phyloP scores from a whole-genome alignment of 2,329 filamentous ascomycete species.

The Neoscytalidium dimidiatum region DNA sequence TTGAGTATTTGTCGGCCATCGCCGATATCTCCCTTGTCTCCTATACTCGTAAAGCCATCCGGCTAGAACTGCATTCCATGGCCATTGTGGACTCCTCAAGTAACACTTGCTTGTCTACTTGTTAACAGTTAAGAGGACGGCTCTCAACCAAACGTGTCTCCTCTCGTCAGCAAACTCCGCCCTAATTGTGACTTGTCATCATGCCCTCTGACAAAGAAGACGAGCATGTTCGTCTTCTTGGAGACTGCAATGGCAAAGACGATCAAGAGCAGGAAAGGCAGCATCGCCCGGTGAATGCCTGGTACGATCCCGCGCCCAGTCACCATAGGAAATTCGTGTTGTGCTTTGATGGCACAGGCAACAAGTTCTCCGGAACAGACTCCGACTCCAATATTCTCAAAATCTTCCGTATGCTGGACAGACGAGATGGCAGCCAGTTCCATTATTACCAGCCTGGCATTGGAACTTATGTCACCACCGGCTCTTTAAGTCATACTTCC shows the following conservation, averaged over 20 bases:
- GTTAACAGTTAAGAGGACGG: background rate
- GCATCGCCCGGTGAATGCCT: background rate
- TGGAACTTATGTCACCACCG: constrained; percentile 69
- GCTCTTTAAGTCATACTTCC: constrained; percentile 60
- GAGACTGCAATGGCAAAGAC: background rate
- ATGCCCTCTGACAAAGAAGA: constrained; percentile 2
- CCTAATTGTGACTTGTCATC: background rate
- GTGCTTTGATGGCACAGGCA: constrained; percentile 30
- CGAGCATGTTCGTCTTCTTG: background rate
- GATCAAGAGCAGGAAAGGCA: background rate
- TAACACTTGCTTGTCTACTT: too few species aligned
- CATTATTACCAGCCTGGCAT: constrained; percentile 54
- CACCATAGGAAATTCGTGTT: constrained; percentile 60
- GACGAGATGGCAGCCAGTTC: constrained; percentile 22
- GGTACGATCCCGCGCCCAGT: background rate
- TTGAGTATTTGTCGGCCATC: background rate
- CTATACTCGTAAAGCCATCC: too few species aligned
- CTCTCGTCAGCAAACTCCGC: too few species aligned
- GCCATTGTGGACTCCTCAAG: too few species aligned
- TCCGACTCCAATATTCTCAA: constrained; percentile 28
- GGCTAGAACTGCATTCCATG: too few species aligned
- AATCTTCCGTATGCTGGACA: constrained; percentile 25
- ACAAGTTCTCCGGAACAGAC: constrained; percentile 24
- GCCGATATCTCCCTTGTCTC: background rate
- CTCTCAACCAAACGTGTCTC: background rate